Conservation (phyloP, 805 yeast genomes). For the Danielia reshetovae region DNA sequence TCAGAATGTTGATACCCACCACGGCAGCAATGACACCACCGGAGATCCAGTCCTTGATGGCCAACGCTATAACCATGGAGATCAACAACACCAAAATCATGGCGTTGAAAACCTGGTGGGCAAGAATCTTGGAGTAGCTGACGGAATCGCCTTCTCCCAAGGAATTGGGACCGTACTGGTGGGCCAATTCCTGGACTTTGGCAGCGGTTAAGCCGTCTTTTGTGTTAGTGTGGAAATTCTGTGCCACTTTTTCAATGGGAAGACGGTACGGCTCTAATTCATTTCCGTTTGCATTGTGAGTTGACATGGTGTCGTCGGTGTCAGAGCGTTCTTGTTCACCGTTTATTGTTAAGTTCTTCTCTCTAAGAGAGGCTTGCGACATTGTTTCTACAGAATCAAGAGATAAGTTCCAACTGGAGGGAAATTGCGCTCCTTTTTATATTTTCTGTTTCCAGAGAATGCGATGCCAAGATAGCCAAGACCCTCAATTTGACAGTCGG, state of each 20-base stretch:
- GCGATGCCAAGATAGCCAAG: too few relatives aligned
- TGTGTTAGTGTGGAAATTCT: constrained; percentile 37
- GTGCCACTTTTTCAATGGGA: constrained; percentile 33
- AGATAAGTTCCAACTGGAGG: too few relatives aligned
- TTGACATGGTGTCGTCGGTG: too few relatives aligned
- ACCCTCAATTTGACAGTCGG: too few relatives aligned
- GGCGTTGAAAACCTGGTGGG: constrained; percentile 71
- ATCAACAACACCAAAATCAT: constrained; percentile 72
- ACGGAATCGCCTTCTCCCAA: constrained; percentile 59
- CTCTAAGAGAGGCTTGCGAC: too few relatives aligned
- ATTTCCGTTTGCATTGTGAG: too few relatives aligned
- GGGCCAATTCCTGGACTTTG: constrained; percentile 15
- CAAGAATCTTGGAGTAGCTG: constrained; percentile 49
- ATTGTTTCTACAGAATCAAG: too few relatives aligned
- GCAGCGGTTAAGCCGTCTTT: constrained; percentile 44
- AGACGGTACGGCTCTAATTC: constrained; percentile 35
- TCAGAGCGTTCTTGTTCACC: too few relatives aligned
- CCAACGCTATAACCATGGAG: constrained; percentile 67
- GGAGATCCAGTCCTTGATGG: constrained; percentile 73
- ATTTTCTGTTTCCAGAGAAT: too few relatives aligned
- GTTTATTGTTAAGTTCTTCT: too few relatives aligned
- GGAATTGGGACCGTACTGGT: constrained; percentile 51
- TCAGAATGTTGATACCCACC: constrained; percentile 55
- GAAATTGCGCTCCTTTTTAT: too few relatives aligned
- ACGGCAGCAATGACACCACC: constrained; percentile 79